phyloP scores from a whole-genome alignment of 257 asterid species.

The Jacaranda mimosifolia region DNA sequence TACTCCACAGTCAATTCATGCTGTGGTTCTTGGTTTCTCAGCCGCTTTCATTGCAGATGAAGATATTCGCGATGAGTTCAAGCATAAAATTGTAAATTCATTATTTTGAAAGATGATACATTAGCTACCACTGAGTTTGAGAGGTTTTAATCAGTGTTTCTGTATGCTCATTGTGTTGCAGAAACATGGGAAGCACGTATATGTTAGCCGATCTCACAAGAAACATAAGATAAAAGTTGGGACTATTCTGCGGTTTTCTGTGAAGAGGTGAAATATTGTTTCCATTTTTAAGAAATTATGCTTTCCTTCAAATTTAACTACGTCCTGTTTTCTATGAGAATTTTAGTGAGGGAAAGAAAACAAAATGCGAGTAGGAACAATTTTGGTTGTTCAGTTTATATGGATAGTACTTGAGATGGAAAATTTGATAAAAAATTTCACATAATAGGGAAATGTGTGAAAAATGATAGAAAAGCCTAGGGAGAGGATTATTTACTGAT shows the following conservation, averaged over 20 bases:
- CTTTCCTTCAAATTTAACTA: not conserved
- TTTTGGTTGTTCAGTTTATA: not conserved
- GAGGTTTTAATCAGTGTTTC: conserved; percentile 12
- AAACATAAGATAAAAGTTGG: conserved; percentile 78
- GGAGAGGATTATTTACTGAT: too few relatives aligned
- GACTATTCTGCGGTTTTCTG: conserved; percentile 65
- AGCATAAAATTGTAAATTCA: conserved; percentile 63
- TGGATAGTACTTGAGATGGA: not conserved
- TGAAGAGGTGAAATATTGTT: conserved; percentile 61
- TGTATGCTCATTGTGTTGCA: conserved; percentile 42
- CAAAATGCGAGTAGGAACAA: not conserved
- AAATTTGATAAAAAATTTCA: not conserved
- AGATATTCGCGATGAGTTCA: conserved; percentile 72
- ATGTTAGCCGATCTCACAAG: conserved; percentile 57
- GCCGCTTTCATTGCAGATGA: conserved; percentile 65
- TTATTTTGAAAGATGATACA: conserved; percentile 24
- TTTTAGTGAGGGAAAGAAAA: too few relatives aligned
- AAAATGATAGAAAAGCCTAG: not conserved
- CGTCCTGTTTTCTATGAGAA: not conserved
- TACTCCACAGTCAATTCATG: conserved; percentile 64
- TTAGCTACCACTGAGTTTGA: conserved; percentile 1
- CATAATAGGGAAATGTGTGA: too few relatives aligned
- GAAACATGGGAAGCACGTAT: conserved; percentile 68
- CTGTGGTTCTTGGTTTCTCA: conserved; percentile 81
- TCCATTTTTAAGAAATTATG: not conserved